Conservation (phyloP, 1,284 basidiomycete genomes). For the Hortiboletus rubellus region DNA sequence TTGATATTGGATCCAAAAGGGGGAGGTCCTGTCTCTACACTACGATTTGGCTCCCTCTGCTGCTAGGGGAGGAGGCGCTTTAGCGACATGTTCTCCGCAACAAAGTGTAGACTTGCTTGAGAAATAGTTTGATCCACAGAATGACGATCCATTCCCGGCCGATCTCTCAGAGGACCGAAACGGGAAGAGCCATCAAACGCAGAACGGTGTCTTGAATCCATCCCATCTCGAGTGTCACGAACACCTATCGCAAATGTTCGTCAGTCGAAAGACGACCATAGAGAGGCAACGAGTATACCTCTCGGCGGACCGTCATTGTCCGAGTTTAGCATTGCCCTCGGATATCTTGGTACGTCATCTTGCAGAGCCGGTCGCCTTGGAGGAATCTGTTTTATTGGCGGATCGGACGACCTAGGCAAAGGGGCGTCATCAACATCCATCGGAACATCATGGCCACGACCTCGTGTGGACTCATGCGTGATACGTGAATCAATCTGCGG, state of each 20-base stretch:
- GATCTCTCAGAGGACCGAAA: constrained; percentile 21
- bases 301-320: constrained; percentile 23
- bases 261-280: neutral
- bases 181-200: constrained; percentile 19
- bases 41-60: constrained; percentile 29
- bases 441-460: constrained; percentile 22
- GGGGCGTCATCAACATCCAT: constrained; percentile 34
- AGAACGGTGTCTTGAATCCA: constrained; percentile 22
- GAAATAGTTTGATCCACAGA: constrained; percentile 17
- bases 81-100: neutral
- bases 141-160: constrained; percentile 22
- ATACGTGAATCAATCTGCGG: constrained; percentile 15
- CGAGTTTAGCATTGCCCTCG: constrained; percentile 40
- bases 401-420: constrained; percentile 26
- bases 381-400: constrained; percentile 15
- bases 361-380: constrained; percentile 17
- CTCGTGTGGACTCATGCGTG: constrained; percentile 22
- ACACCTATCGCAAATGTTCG: neutral
- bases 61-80: neutral
- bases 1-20: constrained; percentile 26
- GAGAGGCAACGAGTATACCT: constrained; percentile 7
- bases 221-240: constrained; percentile 28
- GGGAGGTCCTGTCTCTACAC: constrained; percentile 18
- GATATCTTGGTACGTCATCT: constrained; percentile 39
- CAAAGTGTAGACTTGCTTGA: constrained; percentile 19